Conservation (phyloP, 116 monocot genomes). For the Dioscorea cayenensis region DNA sequence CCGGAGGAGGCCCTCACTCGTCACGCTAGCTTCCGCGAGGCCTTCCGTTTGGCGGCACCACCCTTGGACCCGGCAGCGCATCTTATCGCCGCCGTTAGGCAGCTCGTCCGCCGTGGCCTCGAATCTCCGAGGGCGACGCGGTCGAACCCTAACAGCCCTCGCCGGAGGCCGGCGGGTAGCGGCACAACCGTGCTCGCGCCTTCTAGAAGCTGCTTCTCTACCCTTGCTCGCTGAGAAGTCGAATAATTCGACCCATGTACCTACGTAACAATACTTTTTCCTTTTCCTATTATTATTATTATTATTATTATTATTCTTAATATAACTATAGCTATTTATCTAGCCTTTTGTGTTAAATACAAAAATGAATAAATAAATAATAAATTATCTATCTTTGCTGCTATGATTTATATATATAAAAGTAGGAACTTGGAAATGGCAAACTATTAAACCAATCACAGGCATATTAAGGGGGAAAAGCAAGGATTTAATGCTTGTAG, state of each 20-base stretch:
- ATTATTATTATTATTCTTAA: no score
- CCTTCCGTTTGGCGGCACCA: constrained; percentile 21
- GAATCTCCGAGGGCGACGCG: constrained; percentile 27
- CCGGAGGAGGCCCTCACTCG: constrained; percentile 61
- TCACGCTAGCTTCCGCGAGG: constrained; percentile 48
- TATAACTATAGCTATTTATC: not conserved
- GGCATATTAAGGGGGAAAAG: no score
- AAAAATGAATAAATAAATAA: no score
- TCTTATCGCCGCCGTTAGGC: constrained; percentile 42
- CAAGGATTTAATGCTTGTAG: no score
- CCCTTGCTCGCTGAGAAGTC: constrained; percentile 16
- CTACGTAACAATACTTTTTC: not conserved
- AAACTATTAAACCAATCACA: no score
- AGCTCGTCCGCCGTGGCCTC: constrained; percentile 28
- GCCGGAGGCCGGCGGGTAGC: not conserved
- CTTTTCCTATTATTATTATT: not conserved
- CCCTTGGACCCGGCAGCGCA: constrained; percentile 21
- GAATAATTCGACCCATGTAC: not conserved
- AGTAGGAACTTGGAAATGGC: not conserved
- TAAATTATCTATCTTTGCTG: no score
- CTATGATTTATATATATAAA: no score
- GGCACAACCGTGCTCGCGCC: constrained; percentile 8
- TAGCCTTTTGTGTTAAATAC: not conserved
- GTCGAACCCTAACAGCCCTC: constrained; percentile 24
- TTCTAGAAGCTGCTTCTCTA: constrained; percentile 36